phyloP scores from a whole-genome alignment of 108 stramenopile species.

The Fistulifera pelliculosa region DNA sequence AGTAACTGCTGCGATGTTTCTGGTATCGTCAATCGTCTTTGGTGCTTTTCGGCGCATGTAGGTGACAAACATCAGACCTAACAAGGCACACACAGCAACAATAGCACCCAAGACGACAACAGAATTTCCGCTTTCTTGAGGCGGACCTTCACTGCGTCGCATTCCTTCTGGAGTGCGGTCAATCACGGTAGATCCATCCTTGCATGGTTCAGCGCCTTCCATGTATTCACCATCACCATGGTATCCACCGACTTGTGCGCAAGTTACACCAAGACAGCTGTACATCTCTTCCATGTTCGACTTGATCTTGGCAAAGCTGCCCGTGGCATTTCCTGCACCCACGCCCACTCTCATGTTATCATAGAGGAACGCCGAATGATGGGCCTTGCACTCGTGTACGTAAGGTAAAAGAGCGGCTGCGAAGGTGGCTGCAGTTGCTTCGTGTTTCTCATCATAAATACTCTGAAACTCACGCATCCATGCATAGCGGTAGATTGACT shows the following conservation, averaged over 20 bases:
- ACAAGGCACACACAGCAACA: background rate
- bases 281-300: constrained; percentile 58
- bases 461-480: constrained; percentile 8
- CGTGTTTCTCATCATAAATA: constrained; percentile 34
- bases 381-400: constrained; percentile 28
- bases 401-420: constrained; percentile 57
- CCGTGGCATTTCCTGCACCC: background rate
- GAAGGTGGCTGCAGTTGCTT: constrained; percentile 56
- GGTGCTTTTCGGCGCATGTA: background rate
- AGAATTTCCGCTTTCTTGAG: background rate
- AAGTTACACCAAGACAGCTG: constrained; percentile 37
- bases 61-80: background rate
- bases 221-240: constrained; percentile 2
- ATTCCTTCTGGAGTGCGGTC: background rate
- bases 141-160: background rate
- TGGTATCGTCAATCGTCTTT: background rate
- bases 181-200: background rate
- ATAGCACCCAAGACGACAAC: background rate
- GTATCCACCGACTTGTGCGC: constrained; percentile 53
- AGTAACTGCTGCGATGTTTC: constrained; percentile 2
- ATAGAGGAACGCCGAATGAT: constrained; percentile 42
- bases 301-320: constrained; percentile 37
- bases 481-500: constrained; percentile 50
- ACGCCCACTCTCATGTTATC: constrained; percentile 35
- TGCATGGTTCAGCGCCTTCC: constrained; percentile 10